Base-by-base conservation (phyloP, 1,284 basidiomycete species). In the Waitea zeae region DNA sequence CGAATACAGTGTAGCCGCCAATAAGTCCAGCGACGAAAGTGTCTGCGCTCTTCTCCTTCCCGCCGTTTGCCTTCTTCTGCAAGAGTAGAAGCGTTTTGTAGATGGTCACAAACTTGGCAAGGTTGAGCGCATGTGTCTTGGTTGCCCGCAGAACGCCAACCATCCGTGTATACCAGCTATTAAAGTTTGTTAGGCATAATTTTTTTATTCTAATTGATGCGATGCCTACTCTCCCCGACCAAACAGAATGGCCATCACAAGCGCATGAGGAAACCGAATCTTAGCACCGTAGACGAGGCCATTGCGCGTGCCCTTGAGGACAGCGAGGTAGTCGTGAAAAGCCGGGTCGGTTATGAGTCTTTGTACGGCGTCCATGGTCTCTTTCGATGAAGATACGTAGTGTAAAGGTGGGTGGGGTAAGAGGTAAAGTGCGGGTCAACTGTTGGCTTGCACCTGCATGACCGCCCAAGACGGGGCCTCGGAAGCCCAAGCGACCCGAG, bases 231-330 rank as follows among this genome's bases (percentile, higher is more conserved):
- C 73, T 62, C 83, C 84, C 39, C 80, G 72, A 19, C 82, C 81
- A 49, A 98, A 98, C 18, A 98, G 64, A 40, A 96, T 71, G n/a
- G 89, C 82, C 93, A 98, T 98, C 38, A 98, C 81, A 17, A 99
- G 62, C 2, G 95, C 93, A 67, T 99, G 95, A n/a, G 95, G 95
- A 51, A 95, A 95, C 31, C 87, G 66, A 46, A 97, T 86, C 64
- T 97, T 96, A 48, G 82, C 80, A 33, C 80, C 80, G 44, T 84
- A 84, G 5, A 97, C 88, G 39, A 95, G 66, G 7, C 93, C 93
- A 57, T 96, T 97, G 20, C 93, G 72, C 20, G 88, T 87, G 31
- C 90, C 93, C 57, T 98, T 98, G 49, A 97, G 55, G 46, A 98
- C 78, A 15, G 86, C 77, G 31, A 98, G 69, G 43, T 83, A 71